phyloP scores from a whole-genome alignment of 495 filamentous ascomycete genomes.

The Hyphodiscus hymeniophilus region DNA sequence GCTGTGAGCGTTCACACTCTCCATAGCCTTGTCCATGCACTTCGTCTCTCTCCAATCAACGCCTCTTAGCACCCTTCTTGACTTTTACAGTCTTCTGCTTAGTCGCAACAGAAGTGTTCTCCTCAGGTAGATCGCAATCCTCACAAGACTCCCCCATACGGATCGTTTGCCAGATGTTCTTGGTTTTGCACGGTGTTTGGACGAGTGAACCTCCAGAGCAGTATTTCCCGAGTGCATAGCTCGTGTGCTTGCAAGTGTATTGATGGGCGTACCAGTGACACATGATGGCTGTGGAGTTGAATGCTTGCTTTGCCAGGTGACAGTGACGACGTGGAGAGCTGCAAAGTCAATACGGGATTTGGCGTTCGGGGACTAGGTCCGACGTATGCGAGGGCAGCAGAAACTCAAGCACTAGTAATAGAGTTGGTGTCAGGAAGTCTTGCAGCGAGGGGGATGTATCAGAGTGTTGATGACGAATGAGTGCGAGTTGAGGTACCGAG shows the following conservation, averaged over 20 bases:
- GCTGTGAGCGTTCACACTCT: too few relatives aligned
- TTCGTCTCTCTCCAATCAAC: too few relatives aligned
- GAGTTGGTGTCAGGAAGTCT: too few relatives aligned
- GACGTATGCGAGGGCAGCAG: too few relatives aligned
- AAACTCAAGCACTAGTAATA: too few relatives aligned
- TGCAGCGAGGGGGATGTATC: too few relatives aligned
- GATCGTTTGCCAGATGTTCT: conserved; percentile 22
- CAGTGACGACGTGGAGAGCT: too few relatives aligned
- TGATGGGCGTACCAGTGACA: conserved; percentile 21
- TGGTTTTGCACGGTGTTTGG: conserved; percentile 23
- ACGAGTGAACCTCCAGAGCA: conserved; percentile 14
- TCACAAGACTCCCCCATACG: conserved; percentile 20
- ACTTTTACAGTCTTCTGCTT: background rate
- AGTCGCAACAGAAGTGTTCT: background rate
- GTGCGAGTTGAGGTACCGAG: too few relatives aligned
- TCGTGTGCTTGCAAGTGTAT: conserved; percentile 20
- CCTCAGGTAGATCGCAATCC: conserved; percentile 18
- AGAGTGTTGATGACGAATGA: too few relatives aligned
- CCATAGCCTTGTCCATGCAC: too few relatives aligned
- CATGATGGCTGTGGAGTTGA: conserved; percentile 8
- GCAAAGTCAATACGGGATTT: too few relatives aligned
- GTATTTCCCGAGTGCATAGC: conserved; percentile 19
- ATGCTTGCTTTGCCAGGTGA: background rate
- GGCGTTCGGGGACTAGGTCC: too few relatives aligned
- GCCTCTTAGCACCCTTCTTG: background rate